Evolutionary conservation across 2,329 filamentous ascomycete genomes (phyloP), one percentile per base, ranked within the genome.

Genomic region (Cladorrhinum sp.): DNA sequence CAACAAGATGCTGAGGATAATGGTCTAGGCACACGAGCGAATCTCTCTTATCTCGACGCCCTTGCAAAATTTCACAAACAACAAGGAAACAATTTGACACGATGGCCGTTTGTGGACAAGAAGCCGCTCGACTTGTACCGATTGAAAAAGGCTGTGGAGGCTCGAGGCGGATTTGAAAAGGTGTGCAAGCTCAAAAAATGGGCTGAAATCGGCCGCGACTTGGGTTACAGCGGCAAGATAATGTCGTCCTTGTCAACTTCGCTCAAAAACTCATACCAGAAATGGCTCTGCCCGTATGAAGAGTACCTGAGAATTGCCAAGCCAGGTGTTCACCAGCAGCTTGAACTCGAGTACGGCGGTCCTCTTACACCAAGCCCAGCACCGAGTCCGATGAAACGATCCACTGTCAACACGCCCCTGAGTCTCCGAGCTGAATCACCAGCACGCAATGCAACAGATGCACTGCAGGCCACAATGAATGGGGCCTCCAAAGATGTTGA

Each of bases 221-320:
- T 99, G 52, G 95, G 95, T 58, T 99, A 99, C 76, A 98, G 93
- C 72, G 95, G 95, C 72, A 99, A 99, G 79, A 99, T 99, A 65
- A 99, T 99, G 95, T 98, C 93, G 2, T 98, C 95, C 8, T 79
- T 99, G 51, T 99, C 95, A 5, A 99, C 95, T 0, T 98, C 95
- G 4, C 83, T 99, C 48, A 99, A 98, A 74, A 99, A 99, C 74
- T 98, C 95, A 0, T 99, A 96, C 69, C 92, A 96, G 73, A 88
- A 93, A 76, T 99, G 95, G 91, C 86, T 99, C 2, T 91, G 92
- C 71, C 95, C 95, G 0, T 99, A 98, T 69, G 95, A 99, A 75
- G 92, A 98, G 64, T 99, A 96, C 72, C 79, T 99, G 49, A 85
- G 90, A 56, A 80, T 93, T 13, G 93, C 92, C 56, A 98, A 97